Evolutionary conservation across 2,329 filamentous ascomycete genomes (phyloP).

Genomic region (Coleophoma eucalyptorum): DNA sequence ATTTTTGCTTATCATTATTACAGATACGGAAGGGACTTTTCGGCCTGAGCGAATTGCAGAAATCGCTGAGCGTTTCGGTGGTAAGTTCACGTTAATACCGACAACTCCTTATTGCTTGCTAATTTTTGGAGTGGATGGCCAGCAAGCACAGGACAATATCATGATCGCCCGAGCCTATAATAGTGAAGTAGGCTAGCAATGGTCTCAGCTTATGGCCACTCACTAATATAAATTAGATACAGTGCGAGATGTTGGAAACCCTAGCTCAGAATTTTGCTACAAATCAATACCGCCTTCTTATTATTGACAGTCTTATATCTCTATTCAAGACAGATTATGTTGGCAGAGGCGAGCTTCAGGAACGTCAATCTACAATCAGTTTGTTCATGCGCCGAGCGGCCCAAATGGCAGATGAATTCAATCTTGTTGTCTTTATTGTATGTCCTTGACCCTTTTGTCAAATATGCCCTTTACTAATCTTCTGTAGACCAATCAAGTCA

Average conservation of each 20-base stretch:
- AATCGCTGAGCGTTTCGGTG: constrained; percentile 62
- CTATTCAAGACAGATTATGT: constrained; percentile 65
- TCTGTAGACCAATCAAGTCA: constrained; percentile 63
- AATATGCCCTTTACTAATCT: background rate
- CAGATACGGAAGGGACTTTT: constrained; percentile 60
- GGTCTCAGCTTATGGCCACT: background rate
- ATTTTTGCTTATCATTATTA: too few species aligned
- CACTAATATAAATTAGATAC: constrained; percentile 38
- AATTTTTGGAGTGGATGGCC: constrained; percentile 42
- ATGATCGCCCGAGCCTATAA: constrained; percentile 61
- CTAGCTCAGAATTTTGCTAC: constrained; percentile 57
- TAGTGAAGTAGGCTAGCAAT: constrained; percentile 41
- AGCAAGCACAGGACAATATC: constrained; percentile 62
- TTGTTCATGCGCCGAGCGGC: constrained; percentile 60
- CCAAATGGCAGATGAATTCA: constrained; percentile 68
- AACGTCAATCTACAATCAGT: constrained; percentile 65
- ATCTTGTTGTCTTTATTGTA: constrained; percentile 60
- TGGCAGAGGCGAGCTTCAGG: constrained; percentile 63
- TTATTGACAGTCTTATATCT: constrained; percentile 69
- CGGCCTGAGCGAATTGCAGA: constrained; percentile 63
- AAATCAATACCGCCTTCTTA: constrained; percentile 61
- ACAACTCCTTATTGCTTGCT: constrained; percentile 2
- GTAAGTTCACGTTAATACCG: constrained; percentile 19
- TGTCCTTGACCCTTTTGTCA: constrained; percentile 2
- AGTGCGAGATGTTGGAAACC: constrained; percentile 56